These are phyloP conservation scores for Phytophthora cryptogea DNA, from an alignment of 352 stramenopile genomes.

Conservation along the genomic window DNA sequence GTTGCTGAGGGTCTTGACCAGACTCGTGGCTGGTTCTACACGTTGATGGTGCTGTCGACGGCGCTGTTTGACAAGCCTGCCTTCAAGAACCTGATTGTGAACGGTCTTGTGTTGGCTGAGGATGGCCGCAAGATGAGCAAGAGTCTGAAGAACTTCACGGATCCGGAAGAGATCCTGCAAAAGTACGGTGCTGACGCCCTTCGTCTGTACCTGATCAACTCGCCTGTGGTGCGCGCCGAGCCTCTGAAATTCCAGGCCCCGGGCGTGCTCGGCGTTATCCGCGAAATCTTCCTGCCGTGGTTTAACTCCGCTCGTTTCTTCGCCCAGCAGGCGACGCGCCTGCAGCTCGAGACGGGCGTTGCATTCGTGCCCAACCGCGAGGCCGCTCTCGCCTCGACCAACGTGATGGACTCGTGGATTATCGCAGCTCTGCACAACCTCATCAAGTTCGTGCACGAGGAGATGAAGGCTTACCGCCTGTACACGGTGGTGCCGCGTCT, in stretches of 20 bases:
- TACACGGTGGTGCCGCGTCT: slow-evolving; percentile 99
- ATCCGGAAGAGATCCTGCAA: slow-evolving; percentile 93
- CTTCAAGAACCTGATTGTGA: slow-evolving; percentile 99
- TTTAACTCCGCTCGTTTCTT: slow-evolving; percentile 99
- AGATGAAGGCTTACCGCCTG: slow-evolving; percentile 99
- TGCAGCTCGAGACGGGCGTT: slow-evolving; percentile 79
- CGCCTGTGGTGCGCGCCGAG: slow-evolving; percentile 98
- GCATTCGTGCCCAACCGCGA: slow-evolving; percentile 92
- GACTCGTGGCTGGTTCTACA: slow-evolving; percentile 99
- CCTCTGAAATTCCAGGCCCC: slow-evolving; percentile 96
- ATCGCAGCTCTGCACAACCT: slow-evolving; percentile 96
- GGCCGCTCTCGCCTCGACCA: slow-evolving; percentile 90
- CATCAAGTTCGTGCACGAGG: slow-evolving; percentile 97
- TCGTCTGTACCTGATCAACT: slow-evolving; percentile 99
- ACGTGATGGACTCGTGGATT: slow-evolving; percentile 99
- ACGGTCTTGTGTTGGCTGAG: slow-evolving; percentile 98
- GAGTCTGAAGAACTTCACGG: slow-evolving; percentile 98
- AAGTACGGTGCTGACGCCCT: slow-evolving; percentile 99
- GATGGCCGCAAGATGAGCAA: slow-evolving; percentile 99
- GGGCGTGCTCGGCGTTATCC: slow-evolving; percentile 97
- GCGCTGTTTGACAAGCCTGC: slow-evolving; percentile 99
- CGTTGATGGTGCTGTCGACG: slow-evolving; percentile 99
- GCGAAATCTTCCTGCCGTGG: slow-evolving; percentile 98
- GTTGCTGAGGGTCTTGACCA: slow-evolving; percentile 99
- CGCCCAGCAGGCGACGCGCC: slow-evolving; percentile 94